Evolutionary conservation across 2,329 filamentous ascomycete genomes (phyloP).

Genomic region (Aotearoamyces nothofagi): DNA sequence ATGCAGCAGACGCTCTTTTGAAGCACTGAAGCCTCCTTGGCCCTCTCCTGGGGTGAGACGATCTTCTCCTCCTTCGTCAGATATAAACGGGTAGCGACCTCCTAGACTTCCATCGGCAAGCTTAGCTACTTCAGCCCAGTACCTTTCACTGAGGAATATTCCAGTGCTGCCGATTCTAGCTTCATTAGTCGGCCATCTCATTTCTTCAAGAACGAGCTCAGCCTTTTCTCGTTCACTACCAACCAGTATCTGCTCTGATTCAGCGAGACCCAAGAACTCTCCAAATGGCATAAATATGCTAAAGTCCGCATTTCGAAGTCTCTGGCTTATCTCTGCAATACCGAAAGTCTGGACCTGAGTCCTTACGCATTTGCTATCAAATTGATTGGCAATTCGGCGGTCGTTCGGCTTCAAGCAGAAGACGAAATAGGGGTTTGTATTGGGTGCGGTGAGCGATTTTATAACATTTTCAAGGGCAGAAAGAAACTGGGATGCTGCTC

Average conservation of each 20-base stretch:
- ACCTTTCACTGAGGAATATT: constrained; percentile 87
- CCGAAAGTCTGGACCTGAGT: constrained; percentile 90
- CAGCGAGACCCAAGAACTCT: constrained; percentile 82
- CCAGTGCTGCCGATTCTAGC: constrained; percentile 82
- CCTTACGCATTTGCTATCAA: constrained; percentile 95
- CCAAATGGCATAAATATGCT: constrained; percentile 90
- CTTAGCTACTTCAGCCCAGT: constrained; percentile 82
- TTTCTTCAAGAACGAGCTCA: constrained; percentile 81
- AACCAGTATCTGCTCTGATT: constrained; percentile 71
- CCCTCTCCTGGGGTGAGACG: constrained; percentile 38
- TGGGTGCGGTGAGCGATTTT: constrained; percentile 65
- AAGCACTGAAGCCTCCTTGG: constrained; percentile 37
- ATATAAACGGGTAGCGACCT: constrained; percentile 35
- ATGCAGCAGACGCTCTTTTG: constrained; percentile 43
- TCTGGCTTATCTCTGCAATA: constrained; percentile 91
- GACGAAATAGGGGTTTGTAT: constrained; percentile 88
- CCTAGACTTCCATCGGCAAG: constrained; percentile 46
- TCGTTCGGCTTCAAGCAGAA: constrained; percentile 98
- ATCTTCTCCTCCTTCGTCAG: constrained; percentile 47
- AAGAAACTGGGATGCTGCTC: constrained; percentile 84
- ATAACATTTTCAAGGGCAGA: constrained; percentile 81
- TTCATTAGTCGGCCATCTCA: constrained; percentile 85
- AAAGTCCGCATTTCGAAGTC: constrained; percentile 85
- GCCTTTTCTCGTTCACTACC: constrained; percentile 87
- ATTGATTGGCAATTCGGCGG: constrained; percentile 91